Evolutionary conservation across 768 basidiomycete species (phyloP).

Genomic region (Strobilomyces confusus): DNA sequence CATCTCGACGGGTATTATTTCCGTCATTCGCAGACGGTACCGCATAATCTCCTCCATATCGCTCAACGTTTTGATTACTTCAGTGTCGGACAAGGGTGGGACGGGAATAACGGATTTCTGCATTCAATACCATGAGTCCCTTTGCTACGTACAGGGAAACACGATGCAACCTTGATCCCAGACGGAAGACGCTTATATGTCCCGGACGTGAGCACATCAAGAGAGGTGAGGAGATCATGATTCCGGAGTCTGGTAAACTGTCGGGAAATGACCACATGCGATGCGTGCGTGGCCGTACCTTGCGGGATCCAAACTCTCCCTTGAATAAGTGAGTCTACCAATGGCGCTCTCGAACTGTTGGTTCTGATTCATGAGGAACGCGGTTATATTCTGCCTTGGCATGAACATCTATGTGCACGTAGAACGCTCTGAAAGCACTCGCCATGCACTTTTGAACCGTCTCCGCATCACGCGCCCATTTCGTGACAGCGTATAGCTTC

Average conservation of each 20-base stretch:
- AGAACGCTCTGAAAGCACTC: slow-evolving; percentile 1
- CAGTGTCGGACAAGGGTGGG: slow-evolving; percentile 59
- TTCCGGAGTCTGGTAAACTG: slow-evolving; percentile 66
- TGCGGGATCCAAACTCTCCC: slow-evolving; percentile 69
- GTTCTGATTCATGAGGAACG: slow-evolving; percentile 83
- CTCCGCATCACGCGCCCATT: slow-evolving; percentile 83
- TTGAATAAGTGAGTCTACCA: slow-evolving; percentile 56
- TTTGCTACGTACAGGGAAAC: slow-evolving; percentile 11
- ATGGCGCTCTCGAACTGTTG: slow-evolving; percentile 75
- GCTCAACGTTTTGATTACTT: slow-evolving; percentile 60
- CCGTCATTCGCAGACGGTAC: slow-evolving; percentile 72
- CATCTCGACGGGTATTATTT: slow-evolving; percentile 83
- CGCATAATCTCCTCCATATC: slow-evolving; percentile 78
- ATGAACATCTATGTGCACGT: background rate
- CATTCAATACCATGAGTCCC: slow-evolving; percentile 20
- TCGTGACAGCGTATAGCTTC: slow-evolving; percentile 80
- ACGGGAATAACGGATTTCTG: slow-evolving; percentile 71
- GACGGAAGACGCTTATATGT: slow-evolving; percentile 82
- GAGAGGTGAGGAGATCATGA: slow-evolving; percentile 87
- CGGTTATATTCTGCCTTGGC: slow-evolving; percentile 68
- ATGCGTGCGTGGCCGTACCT: slow-evolving; percentile 44
- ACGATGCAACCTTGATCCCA: slow-evolving; percentile 60
- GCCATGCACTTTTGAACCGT: slow-evolving; percentile 89
- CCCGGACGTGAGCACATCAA: slow-evolving; percentile 85
- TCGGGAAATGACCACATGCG: background rate